A percentile compares a stretch with the other conserved stretches of the same genome.
Evolutionary conservation across 78 protist species (phyloP).

Genomic region (Capsaspora owczarzaki): DNA sequence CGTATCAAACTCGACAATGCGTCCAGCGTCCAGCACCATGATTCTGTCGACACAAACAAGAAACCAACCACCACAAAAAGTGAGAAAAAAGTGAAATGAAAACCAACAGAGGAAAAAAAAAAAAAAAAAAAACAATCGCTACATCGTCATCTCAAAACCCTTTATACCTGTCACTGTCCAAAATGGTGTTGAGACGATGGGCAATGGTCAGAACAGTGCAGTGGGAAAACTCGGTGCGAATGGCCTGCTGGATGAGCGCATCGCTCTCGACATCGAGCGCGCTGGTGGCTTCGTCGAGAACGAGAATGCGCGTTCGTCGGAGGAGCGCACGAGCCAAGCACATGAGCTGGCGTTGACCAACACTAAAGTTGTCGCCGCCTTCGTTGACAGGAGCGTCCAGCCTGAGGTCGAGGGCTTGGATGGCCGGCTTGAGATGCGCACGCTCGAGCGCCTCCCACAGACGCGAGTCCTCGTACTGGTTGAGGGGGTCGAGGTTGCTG

Average conservation of each 20-base stretch:
- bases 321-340: conserved; percentile 91
- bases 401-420: not conserved
- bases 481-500: conserved; percentile 57
- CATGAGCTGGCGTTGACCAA: conserved; percentile 87
- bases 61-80: not conserved
- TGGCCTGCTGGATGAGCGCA: conserved; percentile 57
- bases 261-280: conserved; percentile 77
- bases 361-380: conserved; percentile 43
- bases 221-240: conserved; percentile 54
- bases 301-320: conserved; percentile 45
- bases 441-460: conserved; percentile 3
- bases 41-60: conserved; percentile 14
- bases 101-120: not conserved
- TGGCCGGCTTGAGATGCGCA: not conserved
- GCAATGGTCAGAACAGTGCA: conserved; percentile 79
- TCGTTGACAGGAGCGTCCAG: conserved; percentile 11
- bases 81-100: not conserved
- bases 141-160: not conserved
- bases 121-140: not conserved
- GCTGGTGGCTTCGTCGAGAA: conserved; percentile 91
- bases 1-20: not conserved
- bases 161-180: conserved; percentile 52
- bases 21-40: not conserved
- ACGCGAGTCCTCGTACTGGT: not conserved
- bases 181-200: conserved; percentile 83